Conservation (phyloP, 163 green algal species). For the Chlorella variabilis region DNA sequence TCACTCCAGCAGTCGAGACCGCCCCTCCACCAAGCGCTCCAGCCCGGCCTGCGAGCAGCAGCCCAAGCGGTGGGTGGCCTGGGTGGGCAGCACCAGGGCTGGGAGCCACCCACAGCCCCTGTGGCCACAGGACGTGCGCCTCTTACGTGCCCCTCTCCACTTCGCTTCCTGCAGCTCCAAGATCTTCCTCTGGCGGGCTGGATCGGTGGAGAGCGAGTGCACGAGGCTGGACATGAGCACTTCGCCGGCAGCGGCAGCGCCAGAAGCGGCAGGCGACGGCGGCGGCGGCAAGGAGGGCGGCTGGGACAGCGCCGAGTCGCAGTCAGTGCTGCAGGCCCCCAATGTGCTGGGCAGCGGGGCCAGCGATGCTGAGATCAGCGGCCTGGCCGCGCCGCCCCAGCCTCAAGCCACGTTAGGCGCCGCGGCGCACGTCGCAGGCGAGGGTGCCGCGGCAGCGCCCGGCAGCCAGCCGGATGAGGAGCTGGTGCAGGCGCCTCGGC, state of each 20-base stretch:
- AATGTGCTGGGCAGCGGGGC: not conserved
- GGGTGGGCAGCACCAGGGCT: not conserved
- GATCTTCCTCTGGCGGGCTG: not conserved
- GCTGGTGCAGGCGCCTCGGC: not conserved
- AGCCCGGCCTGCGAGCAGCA: not conserved
- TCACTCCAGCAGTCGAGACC: not conserved
- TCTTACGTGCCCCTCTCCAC: not conserved
- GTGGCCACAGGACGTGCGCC: not conserved
- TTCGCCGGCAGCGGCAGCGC: not conserved
- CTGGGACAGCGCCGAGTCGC: constrained; percentile 1
- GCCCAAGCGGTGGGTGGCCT: constrained; percentile 2
- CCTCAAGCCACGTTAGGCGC: too few species aligned
- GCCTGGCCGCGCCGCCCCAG: not conserved
- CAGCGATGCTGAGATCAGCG: not conserved
- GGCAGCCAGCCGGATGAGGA: not conserved
- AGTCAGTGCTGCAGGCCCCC: not conserved
- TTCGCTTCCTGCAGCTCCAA: not conserved
- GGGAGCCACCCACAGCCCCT: too few species aligned
- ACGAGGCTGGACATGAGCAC: not conserved
- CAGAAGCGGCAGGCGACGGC: not conserved
- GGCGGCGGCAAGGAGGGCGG: not conserved
- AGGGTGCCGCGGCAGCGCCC: not conserved
- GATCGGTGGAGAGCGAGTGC: not conserved
- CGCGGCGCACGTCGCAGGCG: not conserved
- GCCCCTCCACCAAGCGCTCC: not conserved